A percentile compares a stretch with the other conserved stretches of the same genome.
These are phyloP conservation scores for Rutstroemia sydowiana DNA, from an alignment of 2,329 filamentous ascomycete genomes.

Conservation along the genomic window DNA sequence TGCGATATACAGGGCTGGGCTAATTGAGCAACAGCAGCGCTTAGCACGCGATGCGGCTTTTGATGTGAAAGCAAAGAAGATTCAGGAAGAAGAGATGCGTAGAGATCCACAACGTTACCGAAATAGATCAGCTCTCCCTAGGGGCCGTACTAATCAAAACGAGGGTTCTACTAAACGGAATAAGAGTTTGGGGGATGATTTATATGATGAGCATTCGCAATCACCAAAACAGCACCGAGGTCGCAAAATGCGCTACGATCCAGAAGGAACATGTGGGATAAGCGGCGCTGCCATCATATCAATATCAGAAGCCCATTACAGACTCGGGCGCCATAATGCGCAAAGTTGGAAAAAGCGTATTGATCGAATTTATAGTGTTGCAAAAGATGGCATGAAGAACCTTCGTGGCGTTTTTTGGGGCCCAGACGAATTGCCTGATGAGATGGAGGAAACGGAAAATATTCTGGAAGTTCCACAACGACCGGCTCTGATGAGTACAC, in stretches of 20 bases:
- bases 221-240: slow-evolving; percentile 28
- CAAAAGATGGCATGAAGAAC: slow-evolving; percentile 69
- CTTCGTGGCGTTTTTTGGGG: slow-evolving; percentile 77
- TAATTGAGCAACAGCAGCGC: slow-evolving; percentile 83
- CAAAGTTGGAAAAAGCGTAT: slow-evolving; percentile 91
- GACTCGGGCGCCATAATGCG: slow-evolving; percentile 72
- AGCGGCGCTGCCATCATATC: slow-evolving; percentile 66
- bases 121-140: slow-evolving; percentile 41
- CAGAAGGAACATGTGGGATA: slow-evolving; percentile 66
- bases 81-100: slow-evolving; percentile 62
- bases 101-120: slow-evolving; percentile 46
- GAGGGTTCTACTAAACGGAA: slow-evolving; percentile 22
- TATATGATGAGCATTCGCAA: slow-evolving; percentile 20
- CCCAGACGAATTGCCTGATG: slow-evolving; percentile 70
- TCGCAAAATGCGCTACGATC: slow-evolving; percentile 63
- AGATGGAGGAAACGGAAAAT: slow-evolving; percentile 73
- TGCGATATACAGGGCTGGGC: slow-evolving; percentile 83
- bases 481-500: slow-evolving; percentile 71
- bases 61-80: slow-evolving; percentile 75
- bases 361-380: slow-evolving; percentile 62
- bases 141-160: slow-evolving; percentile 25
- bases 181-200: slow-evolving; percentile 21
- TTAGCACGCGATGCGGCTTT: slow-evolving; percentile 88
- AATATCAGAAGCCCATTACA: slow-evolving; percentile 67
- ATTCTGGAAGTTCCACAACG: slow-evolving; percentile 80